Percentiles rank a stretch among this genome's conserved stretches.
phyloP scores from a whole-genome alignment of 2,329 filamentous ascomycete genomes.

The Fusarium longipes region DNA sequence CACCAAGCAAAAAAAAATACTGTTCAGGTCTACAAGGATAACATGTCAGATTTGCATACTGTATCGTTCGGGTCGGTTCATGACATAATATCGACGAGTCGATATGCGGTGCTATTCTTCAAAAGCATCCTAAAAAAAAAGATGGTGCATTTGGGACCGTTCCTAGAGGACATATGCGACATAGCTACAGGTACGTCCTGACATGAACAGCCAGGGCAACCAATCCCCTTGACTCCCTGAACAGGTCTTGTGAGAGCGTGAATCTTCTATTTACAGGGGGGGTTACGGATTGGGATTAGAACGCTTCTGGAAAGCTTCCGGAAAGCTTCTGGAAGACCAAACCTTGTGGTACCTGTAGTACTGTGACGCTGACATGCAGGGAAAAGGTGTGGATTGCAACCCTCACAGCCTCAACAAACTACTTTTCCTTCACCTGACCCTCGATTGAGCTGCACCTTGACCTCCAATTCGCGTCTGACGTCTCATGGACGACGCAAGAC shows the following conservation, averaged over 20 bases:
- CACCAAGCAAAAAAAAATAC: slow-evolving; percentile 6
- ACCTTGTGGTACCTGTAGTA: background rate
- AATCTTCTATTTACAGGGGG: no score
- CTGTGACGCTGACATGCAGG: slow-evolving; percentile 3
- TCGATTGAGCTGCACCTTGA: slow-evolving; percentile 6
- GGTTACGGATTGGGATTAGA: background rate
- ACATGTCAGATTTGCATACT: background rate
- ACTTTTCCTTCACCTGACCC: slow-evolving; percentile 19
- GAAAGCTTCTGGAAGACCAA: slow-evolving; percentile 16
- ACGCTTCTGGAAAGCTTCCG: slow-evolving; percentile 9
- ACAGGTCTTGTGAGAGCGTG: background rate
- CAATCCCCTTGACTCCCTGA: background rate
- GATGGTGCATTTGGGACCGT: slow-evolving; percentile 5
- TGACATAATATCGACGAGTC: background rate
- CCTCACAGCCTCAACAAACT: slow-evolving; percentile 3
- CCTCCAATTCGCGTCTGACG: background rate
- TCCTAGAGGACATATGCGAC: slow-evolving; percentile 9
- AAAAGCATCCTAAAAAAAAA: background rate
- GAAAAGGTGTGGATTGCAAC: background rate
- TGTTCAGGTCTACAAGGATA: background rate
- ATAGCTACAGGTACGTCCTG: slow-evolving; percentile 14
- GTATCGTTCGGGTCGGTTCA: background rate
- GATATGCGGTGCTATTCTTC: background rate
- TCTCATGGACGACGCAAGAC: background rate
- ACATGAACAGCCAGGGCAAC: background rate